Evolutionary conservation across 106 monocot genomes (phyloP), one percentile per base, ranked within the genome.

Genomic region (Hemerocallis citrina): DNA sequence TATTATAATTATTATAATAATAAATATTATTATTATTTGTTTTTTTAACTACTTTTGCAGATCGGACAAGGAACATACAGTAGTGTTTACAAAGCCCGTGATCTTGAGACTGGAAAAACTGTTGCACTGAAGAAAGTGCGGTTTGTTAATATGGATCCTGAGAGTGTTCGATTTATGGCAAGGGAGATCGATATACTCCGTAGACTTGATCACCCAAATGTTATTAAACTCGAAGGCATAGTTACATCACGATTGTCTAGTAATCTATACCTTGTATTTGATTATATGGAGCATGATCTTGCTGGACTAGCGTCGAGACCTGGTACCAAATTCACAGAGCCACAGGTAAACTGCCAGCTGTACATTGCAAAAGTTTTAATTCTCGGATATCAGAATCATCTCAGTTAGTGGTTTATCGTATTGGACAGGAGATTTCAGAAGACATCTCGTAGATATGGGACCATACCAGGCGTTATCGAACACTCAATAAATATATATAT

Each of bases 31-130:
- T n/a, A n/a, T n/a, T n/a, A n/a, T n/a, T n/a, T n/a, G n/a, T n/a
- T 41, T 27, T 27, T 54, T 4, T 4, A 13, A 34, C 14, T 59
- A 5, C 11, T 59, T 5, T 47, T 75, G 46, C 75, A 86, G 86
- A 86, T 86, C 66, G 86, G 86, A 63, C 81, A 86, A 69, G 86
- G 86, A 60, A 86, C 86, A 47, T 86, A 86, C 30, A 86, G 86
- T 55, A 75, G 51, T 62, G 86, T 86, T 11, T 86, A 81, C 67
- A 81, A 62, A 75, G 86, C 86, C 39, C 71, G 78, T 24, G 86
- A 86, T 72, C 81, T 86, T 40, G 71, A 78, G 58, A 81, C 63
- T 52, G 81, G 86, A 19, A 86, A 86, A 60, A 71, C 78, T 56
- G 86, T 86, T 28, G 86, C 86, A 17, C 72, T 86, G 12, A 86